These are phyloP conservation scores for Dichotomocladium elegans DNA, from an alignment of 371 early-diverging fungal genomes.

Conservation along the genomic window DNA sequence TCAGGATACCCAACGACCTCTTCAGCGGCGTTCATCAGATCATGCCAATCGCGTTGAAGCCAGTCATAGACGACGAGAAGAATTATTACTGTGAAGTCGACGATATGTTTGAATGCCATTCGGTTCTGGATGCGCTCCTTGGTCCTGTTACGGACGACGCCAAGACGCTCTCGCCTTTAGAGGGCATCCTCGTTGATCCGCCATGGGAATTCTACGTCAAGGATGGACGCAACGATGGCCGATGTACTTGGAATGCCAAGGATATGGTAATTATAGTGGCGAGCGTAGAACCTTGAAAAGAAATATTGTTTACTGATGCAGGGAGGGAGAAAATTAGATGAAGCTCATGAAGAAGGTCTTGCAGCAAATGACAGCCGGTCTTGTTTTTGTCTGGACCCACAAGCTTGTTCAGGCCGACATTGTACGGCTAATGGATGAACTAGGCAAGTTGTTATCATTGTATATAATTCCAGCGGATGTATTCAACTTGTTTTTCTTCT, in stretches of 20 bases:
- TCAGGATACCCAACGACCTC: conserved; percentile 37
- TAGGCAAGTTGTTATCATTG: conserved; percentile 29
- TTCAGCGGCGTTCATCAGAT: conserved; percentile 42
- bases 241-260: conserved; percentile 33
- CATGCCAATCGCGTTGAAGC: conserved; percentile 8
- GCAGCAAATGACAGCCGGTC: conserved; percentile 48
- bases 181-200: conserved; percentile 62
- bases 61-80: background rate
- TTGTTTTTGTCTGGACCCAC: conserved; percentile 63
- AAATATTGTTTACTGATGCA: too few relatives aligned
- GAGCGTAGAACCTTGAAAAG: too few relatives aligned
- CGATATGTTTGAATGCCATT: conserved; percentile 27
- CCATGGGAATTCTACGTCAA: conserved; percentile 60
- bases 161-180: conserved; percentile 16
- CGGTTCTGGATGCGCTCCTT: conserved; percentile 17
- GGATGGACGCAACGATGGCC: conserved; percentile 52
- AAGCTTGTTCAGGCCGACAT: conserved; percentile 57
- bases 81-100: conserved; percentile 20
- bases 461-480: too few relatives aligned
- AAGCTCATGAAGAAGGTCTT: conserved; percentile 44
- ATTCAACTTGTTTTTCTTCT: background rate
- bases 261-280: conserved; percentile 40
- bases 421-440: conserved; percentile 51
- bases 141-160: background rate
- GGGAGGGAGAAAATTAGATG: too few relatives aligned